phyloP scores from a whole-genome alignment of 768 basidiomycete genomes.

The Phaeotremella fagi region DNA sequence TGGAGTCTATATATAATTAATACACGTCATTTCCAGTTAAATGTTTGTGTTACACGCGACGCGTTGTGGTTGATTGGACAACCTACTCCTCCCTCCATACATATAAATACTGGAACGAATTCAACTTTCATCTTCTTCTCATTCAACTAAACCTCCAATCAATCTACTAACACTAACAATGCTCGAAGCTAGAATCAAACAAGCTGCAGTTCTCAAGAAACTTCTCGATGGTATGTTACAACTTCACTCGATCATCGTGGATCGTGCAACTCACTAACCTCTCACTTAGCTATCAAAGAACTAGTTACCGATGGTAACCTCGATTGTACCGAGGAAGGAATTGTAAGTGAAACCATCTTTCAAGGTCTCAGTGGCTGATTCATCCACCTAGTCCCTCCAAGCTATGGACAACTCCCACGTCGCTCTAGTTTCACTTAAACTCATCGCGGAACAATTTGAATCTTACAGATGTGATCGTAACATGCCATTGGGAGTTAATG shows the following conservation, averaged over 20 bases:
- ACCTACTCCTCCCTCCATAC: background rate
- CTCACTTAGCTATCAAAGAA: slow-evolving; percentile 79
- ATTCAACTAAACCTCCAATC: background rate
- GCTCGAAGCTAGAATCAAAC: slow-evolving; percentile 78
- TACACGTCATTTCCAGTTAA: too few relatives aligned
- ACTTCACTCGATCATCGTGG: background rate
- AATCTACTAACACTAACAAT: slow-evolving; percentile 24
- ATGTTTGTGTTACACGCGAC: too few relatives aligned
- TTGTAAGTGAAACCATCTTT: slow-evolving; percentile 54
- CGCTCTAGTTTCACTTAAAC: slow-evolving; percentile 83
- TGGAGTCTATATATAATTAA: too few relatives aligned
- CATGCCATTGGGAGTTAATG: slow-evolving; percentile 56
- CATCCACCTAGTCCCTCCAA: slow-evolving; percentile 62
- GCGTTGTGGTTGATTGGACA: background rate
- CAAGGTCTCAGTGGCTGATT: background rate
- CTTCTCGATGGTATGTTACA: slow-evolving; percentile 73
- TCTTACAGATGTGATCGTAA: slow-evolving; percentile 90
- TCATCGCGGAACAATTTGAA: slow-evolving; percentile 70
- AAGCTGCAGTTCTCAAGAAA: slow-evolving; percentile 85
- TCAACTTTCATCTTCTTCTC: background rate
- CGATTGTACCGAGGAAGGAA: slow-evolving; percentile 91
- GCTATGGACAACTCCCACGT: slow-evolving; percentile 99
- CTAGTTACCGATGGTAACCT: slow-evolving; percentile 97
- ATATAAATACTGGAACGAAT: background rate
- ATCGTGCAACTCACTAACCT: too few relatives aligned